These are phyloP conservation scores for Cenchrus purpureus DNA, from an alignment of 176 grass and related monocot species.

Conservation along the genomic window DNA sequence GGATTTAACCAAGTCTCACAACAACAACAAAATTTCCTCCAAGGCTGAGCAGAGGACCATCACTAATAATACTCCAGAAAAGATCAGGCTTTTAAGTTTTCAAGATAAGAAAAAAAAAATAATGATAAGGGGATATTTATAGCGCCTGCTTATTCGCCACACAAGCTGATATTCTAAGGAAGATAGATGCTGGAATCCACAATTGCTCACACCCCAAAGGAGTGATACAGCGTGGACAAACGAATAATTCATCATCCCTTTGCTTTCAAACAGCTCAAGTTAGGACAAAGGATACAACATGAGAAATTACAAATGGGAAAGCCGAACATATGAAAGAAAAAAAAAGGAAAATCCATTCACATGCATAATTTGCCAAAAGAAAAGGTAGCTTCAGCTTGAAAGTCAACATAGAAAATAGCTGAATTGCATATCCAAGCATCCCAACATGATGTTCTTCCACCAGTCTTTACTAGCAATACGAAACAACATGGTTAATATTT, in stretches of 20 bases:
- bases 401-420: neutral
- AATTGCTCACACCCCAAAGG: neutral
- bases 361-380: neutral
- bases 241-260: neutral
- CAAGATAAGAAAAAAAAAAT: neutral
- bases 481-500: neutral
- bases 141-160: constrained; percentile 4
- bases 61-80: neutral
- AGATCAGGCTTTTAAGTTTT: neutral
- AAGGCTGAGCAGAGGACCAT: neutral
- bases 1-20: neutral
- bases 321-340: neutral
- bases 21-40: neutral
- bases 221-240: neutral
- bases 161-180: constrained; percentile 22
- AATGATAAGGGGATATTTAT: neutral
- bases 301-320: neutral
- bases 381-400: constrained; percentile 12
- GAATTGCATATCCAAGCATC: constrained; percentile 5
- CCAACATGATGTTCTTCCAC: neutral
- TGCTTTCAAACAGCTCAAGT: constrained; percentile 1
- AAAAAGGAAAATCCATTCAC: neutral
- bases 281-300: neutral
- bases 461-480: neutral
- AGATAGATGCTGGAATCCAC: constrained; percentile 42